Evolutionary conservation across 345 rosid species (phyloP).

Genomic region (Aquilaria sinensis): DNA sequence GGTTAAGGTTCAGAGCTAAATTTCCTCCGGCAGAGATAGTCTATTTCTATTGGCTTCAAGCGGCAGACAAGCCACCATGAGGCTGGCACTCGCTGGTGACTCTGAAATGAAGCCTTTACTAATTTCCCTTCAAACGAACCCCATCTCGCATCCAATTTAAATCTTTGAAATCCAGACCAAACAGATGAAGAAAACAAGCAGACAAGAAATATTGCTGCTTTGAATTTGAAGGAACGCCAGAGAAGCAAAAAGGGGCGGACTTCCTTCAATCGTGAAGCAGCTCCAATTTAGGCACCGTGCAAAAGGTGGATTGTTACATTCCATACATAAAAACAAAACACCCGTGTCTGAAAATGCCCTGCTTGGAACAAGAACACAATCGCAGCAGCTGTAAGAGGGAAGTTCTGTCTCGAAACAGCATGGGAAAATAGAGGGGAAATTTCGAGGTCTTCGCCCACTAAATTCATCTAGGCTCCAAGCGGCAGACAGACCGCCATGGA

Average conservation of each 20-base stretch:
- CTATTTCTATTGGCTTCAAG: constrained; percentile 25
- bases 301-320: constrained; percentile 24
- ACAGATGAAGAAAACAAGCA: neutral
- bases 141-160: neutral
- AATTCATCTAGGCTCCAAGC: constrained; percentile 32
- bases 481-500: constrained; percentile 33
- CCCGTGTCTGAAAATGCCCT: constrained; percentile 29
- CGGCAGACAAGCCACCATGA: constrained; percentile 26
- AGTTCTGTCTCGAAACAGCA: constrained; percentile 22
- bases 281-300: constrained; percentile 26
- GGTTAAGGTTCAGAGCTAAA: neutral
- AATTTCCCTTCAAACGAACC: neutral
- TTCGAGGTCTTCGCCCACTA: constrained; percentile 23
- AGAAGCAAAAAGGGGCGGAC: neutral
- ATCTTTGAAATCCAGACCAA: too few relatives aligned
- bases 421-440: neutral
- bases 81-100: constrained; percentile 24
- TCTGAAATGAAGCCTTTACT: constrained; percentile 16
- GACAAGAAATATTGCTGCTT: constrained; percentile 19
- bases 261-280: constrained; percentile 25
- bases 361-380: neutral
- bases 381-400: constrained; percentile 11
- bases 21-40: constrained; percentile 9
- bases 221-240: constrained; percentile 17
- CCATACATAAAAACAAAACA: constrained; percentile 16